These are phyloP conservation scores for Trypanosoma platydactyli DNA, from an alignment of 208 protist species.

Conservation along the genomic window DNA sequence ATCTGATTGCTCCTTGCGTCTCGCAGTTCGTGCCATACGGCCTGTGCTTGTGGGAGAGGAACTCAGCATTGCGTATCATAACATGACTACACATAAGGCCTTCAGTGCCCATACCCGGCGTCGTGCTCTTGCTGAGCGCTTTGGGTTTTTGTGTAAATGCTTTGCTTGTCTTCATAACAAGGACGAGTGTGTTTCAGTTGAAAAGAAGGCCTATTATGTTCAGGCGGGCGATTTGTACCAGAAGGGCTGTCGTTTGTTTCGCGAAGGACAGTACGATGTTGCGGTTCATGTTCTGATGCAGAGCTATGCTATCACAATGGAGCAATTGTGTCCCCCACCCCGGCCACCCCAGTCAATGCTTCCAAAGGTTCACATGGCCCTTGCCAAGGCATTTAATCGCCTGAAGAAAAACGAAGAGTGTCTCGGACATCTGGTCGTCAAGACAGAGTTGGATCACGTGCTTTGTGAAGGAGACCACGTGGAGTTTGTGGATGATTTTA, in stretches of 20 bases:
- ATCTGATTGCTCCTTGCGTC: constrained; percentile 48
- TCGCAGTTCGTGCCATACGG: constrained; percentile 63
- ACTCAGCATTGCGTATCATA: constrained; percentile 77
- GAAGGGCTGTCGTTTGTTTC: constrained; percentile 80
- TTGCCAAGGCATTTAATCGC: constrained; percentile 82
- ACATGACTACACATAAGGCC: constrained; percentile 65
- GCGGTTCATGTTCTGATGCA: constrained; percentile 84
- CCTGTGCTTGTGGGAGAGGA: constrained; percentile 74
- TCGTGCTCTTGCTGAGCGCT: constrained; percentile 63
- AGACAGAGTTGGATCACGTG: constrained; percentile 44
- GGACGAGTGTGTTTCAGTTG: constrained; percentile 61
- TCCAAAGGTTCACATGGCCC: constrained; percentile 80
- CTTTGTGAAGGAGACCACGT: constrained; percentile 61
- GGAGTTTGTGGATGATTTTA: constrained; percentile 77
- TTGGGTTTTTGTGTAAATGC: constrained; percentile 82
- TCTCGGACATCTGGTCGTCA: constrained; percentile 68
- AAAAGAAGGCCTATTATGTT: constrained; percentile 79
- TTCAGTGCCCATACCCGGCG: constrained; percentile 77
- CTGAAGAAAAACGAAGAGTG: constrained; percentile 71
- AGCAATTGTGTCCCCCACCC: constrained; percentile 81
- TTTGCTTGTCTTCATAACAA: constrained; percentile 55
- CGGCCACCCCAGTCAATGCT: constrained; percentile 81
- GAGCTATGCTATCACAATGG: constrained; percentile 85
- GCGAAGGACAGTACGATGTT: constrained; percentile 68
- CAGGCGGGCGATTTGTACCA: constrained; percentile 88